Base-by-base conservation (phyloP, 2,329 filamentous ascomycete genomes). In the Nemania bipapillata region DNA sequence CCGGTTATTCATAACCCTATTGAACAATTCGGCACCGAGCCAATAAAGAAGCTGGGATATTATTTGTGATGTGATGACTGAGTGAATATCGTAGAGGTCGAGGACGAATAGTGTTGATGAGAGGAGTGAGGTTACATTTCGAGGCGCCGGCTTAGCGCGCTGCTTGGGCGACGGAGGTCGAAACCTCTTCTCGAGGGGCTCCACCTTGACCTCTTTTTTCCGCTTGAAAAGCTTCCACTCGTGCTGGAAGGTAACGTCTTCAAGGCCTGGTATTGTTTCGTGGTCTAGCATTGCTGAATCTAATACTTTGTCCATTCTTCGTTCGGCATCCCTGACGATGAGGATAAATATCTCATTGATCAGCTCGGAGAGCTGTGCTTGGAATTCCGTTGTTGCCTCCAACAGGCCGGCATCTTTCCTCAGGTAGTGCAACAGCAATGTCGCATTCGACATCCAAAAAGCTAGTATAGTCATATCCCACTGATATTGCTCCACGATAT, bases 381-480 rank as follows among this genome's bases (percentile, higher is more conserved):
- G 96, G 73, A 97, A 98, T 73, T 96, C 91, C 0, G 90, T 87
- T 0, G 95, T 98, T 8, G 92, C 90, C 76, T 91, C 87, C 6
- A 94, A 87, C 20, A 98, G 83, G 0, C 93, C 94, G 5, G 87
- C 83, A 75, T 99, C 96, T 81, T 99, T 99, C 79, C 97, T 97
- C 62, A 99, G 84, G 78, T 99, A 99, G 80, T 99, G 95, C 61
- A 98, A 84, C n/a, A 99, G 83, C 45, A 99, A 83, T 0, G 96
- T 99, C 8, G 93, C 94, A 79, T 99, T 99, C 1, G 96, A 98
- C 76, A 97, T 94, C 96, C 96, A 99, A 78, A 99, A 99, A 2
- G 96, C 96, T 42, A 99, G 84, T 73, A 99, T 97, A 0, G 96
- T 99, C 96, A 99, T 99, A 78, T 99, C 96, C 96, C 96, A 98